phyloP scores from a whole-genome alignment of 2,329 filamentous ascomycete species.

The Bretziella fagacearum region DNA sequence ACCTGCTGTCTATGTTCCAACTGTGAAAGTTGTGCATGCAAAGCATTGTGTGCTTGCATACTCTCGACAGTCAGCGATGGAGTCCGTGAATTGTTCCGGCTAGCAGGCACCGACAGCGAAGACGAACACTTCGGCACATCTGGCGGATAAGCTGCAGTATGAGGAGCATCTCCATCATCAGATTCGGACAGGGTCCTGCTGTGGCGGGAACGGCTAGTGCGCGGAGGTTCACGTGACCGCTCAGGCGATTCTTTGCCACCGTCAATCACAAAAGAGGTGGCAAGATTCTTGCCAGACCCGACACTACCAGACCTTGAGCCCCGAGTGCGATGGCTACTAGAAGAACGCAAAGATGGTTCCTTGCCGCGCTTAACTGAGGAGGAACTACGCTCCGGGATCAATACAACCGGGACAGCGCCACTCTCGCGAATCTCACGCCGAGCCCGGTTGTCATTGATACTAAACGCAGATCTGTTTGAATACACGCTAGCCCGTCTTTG shows the following conservation, averaged over 20 bases:
- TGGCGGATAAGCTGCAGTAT: slow-evolving; percentile 44
- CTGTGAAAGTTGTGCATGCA: slow-evolving; percentile 16
- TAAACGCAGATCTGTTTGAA: slow-evolving; percentile 33
- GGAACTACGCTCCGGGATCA: slow-evolving; percentile 41
- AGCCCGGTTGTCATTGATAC: slow-evolving; percentile 35
- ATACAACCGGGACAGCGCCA: slow-evolving; percentile 44
- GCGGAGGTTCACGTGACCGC: not conserved
- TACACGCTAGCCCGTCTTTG: slow-evolving; percentile 29
- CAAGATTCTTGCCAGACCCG: slow-evolving; percentile 25
- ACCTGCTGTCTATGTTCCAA: slow-evolving; percentile 8
- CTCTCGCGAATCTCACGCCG: slow-evolving; percentile 42
- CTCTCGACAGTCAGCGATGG: slow-evolving; percentile 43
- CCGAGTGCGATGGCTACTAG: slow-evolving; percentile 40
- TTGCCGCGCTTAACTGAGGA: slow-evolving; percentile 30
- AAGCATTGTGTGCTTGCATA: slow-evolving; percentile 35
- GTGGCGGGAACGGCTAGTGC: slow-evolving; percentile 19
- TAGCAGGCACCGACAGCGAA: slow-evolving; percentile 46
- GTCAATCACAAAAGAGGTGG: not conserved
- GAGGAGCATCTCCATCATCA: slow-evolving; percentile 30
- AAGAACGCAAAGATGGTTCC: slow-evolving; percentile 41
- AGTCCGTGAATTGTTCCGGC: slow-evolving; percentile 36
- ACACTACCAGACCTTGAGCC: slow-evolving; percentile 31
- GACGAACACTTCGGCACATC: slow-evolving; percentile 39
- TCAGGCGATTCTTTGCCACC: not conserved
- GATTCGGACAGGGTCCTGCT: slow-evolving; percentile 30